Evolutionary conservation across 1,139 yeast genomes (phyloP), one percentile per base, ranked within the genome.

Genomic region (Fermentozyma sake): DNA sequence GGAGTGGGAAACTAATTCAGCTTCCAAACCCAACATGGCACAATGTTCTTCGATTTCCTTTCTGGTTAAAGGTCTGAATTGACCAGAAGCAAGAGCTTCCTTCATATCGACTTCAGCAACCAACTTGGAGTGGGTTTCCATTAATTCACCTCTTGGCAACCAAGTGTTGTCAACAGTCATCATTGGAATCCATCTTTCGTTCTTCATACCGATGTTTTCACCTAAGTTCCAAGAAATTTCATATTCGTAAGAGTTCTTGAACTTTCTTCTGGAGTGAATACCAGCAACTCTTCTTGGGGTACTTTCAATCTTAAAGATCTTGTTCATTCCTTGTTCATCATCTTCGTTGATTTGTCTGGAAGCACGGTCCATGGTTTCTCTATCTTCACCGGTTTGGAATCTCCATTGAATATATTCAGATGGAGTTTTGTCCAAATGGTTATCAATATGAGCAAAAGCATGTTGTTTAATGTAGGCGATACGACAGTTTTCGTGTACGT

Each of bases 351-450:
- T 86, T 70, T 83, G 93, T 79, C 98, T 86, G 68, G 94, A 86
- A 65, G 98, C 98, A 78, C 97, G 86, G 77, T 91, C 98, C 97
- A 91, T 91, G 71, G 98, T 91, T 78, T 91, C 98, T 77, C 98
- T 86, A 72, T 91, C 98, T 76, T 91, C 98, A 86, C 98, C 98
- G 62, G 98, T 91, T 77, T 91, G 98, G 96, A 89, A 91, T 80
- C 98, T 89, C 98, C 98, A 91, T 78, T 91, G 98, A 53, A 91
- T 91, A 75, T 91, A 91, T 76, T 91, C 98, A 58, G 96, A 87
- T 61, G 98, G 98, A 60, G 98, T 91, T 79, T 84, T 84, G 79
- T 91, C 98, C 70, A 89, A 80, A 66, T 91, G 98, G 68, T 85
- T 79, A 72, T 91, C 98, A 61, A 91, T 87, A 69, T 91, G 98